A percentile compares a stretch with the other conserved stretches of the same genome.
Evolutionary conservation across 2,329 filamentous ascomycete genomes (phyloP).

Genomic region (Blastomyces percursus): DNA sequence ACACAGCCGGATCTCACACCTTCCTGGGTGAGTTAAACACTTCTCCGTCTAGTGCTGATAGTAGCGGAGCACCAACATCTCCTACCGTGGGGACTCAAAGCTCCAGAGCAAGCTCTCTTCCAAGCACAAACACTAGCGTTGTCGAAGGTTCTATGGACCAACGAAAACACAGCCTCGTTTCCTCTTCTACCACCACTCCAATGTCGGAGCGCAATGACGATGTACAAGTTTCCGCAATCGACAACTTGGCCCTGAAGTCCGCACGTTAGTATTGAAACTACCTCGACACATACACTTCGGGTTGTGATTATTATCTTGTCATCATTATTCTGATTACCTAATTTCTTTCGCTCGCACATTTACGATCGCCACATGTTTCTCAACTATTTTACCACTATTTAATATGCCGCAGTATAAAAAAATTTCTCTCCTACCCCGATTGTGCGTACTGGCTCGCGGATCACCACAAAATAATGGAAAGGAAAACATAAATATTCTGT

Average conservation of each 20-base stretch:
- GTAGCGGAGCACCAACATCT: slow-evolving; percentile 14
- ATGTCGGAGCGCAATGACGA: slow-evolving; percentile 3
- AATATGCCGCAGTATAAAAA: neutral
- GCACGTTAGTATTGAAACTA: neutral
- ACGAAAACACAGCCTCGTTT: slow-evolving; percentile 17
- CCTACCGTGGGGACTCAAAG: slow-evolving; percentile 50
- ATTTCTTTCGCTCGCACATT: neutral
- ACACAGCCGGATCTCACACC: slow-evolving; percentile 3
- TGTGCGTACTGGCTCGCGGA: neutral
- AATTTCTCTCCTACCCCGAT: neutral
- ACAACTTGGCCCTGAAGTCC: neutral
- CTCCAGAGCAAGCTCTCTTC: slow-evolving; percentile 54
- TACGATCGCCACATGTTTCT: neutral
- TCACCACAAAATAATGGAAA: neutral
- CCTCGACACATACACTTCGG: neutral
- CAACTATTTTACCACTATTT: neutral
- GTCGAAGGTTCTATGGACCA: slow-evolving; percentile 34
- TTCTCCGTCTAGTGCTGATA: slow-evolving; percentile 7
- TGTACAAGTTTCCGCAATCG: neutral
- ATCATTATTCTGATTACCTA: neutral
- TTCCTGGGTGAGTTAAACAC: slow-evolving; percentile 8
- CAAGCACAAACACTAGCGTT: slow-evolving; percentile 52
- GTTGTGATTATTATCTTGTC: neutral
- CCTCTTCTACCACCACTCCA: slow-evolving; percentile 2
- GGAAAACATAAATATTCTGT: neutral